Percentiles rank a stretch among this genome's conserved stretches.
phyloP scores from a whole-genome alignment of 2,329 filamentous ascomycete species.

The Myriosclerotinia duriaeana region DNA sequence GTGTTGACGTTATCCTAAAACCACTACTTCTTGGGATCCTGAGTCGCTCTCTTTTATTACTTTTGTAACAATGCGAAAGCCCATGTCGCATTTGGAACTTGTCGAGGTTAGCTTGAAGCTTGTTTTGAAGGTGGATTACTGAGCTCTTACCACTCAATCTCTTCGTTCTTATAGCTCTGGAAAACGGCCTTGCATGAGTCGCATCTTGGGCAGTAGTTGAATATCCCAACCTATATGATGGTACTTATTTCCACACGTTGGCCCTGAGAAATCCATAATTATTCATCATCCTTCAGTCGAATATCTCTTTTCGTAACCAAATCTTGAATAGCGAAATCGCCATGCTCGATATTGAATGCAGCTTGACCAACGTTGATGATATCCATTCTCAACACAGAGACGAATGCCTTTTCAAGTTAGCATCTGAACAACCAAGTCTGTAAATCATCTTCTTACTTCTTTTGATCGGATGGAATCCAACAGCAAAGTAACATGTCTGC shows the following conservation, averaged over 20 bases:
- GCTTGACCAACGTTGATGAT: constrained; percentile 31
- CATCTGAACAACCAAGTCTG: background rate
- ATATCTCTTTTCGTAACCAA: constrained; percentile 30
- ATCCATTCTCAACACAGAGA: constrained; percentile 36
- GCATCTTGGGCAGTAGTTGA: background rate
- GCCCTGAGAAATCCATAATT: constrained; percentile 37
- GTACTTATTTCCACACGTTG: constrained; percentile 41
- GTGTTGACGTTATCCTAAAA: fast-evolving
- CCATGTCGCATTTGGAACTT: background rate
- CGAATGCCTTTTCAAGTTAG: constrained; percentile 29
- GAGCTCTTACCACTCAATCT: background rate
- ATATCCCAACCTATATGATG: constrained; percentile 17
- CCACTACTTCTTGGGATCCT: background rate
- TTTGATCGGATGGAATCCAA: constrained; percentile 38
- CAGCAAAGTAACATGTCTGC: constrained; percentile 37
- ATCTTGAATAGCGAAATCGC: constrained; percentile 38
- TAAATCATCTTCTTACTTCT: constrained; percentile 25
- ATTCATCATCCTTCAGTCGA: constrained; percentile 33
- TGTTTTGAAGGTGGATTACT: background rate
- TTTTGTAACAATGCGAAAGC: background rate
- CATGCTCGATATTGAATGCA: constrained; percentile 33
- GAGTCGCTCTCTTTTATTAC: background rate
- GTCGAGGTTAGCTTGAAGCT: background rate
- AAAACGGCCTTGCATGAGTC: background rate
- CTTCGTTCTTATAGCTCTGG: background rate